Conservation (phyloP, 306 rosid species). For the Pyrus communis region DNA sequence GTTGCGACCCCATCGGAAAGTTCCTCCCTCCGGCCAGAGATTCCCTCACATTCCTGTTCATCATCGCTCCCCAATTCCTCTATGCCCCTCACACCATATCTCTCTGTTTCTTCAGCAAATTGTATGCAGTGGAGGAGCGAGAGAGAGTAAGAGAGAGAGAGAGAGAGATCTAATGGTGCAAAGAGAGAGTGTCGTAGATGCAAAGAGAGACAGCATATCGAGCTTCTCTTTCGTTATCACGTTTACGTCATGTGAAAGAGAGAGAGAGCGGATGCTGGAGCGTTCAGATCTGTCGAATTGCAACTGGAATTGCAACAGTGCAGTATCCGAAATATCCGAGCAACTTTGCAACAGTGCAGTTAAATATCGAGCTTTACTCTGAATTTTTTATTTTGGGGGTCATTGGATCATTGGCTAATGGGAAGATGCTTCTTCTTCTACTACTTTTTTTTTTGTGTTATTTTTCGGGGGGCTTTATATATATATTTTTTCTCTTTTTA, state of each 20-base stretch:
- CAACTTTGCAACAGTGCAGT: background rate
- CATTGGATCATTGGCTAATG: background rate
- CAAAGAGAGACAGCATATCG: constrained; percentile 8
- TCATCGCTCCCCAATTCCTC: constrained; percentile 1
- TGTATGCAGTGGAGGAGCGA: background rate
- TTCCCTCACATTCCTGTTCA: constrained; percentile 56
- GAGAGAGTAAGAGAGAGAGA: background rate
- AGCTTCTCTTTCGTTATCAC: background rate
- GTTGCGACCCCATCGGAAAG: constrained; percentile 37
- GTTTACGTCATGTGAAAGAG: constrained; percentile 16
- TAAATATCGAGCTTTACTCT: background rate
- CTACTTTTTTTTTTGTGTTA: background rate
- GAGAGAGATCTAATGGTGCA: background rate
- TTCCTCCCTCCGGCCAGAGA: constrained; percentile 43
- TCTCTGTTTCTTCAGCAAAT: background rate
- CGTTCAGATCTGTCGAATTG: background rate
- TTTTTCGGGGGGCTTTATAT: no score
- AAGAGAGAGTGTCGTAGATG: constrained; percentile 14
- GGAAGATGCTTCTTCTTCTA: background rate
- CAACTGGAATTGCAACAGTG: background rate
- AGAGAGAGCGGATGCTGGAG: background rate
- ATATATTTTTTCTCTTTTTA: background rate
- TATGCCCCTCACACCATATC: background rate
- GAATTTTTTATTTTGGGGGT: background rate
- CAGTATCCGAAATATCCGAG: no score